Evolutionary conservation across 768 basidiomycete species (phyloP), one percentile per base, ranked within the genome.

Genomic region (Leccinum sublutescens): DNA sequence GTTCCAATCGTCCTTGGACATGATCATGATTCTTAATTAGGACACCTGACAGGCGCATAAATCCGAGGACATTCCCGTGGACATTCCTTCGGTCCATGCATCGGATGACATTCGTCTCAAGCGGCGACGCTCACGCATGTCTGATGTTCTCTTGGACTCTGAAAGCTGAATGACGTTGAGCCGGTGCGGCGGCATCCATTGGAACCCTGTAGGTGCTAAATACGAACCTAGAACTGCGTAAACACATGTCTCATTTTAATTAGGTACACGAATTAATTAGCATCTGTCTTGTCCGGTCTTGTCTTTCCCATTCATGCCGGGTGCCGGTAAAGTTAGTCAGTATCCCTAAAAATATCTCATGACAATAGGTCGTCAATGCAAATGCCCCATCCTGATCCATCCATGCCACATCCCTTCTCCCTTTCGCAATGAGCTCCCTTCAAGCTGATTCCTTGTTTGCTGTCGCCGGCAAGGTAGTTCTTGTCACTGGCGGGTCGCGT

Each of bases 401-500:
- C 36, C 47, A 52, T 40, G 38, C 17, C 17, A 40, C 17, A 40
- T 40, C n/a, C 10, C 19, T n/a, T 43, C n/a, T 12, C 31, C 19
- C 14, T 34, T 47, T 52, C 53, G 62, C 36, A 36, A 81, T 80
- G 80, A 68, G 60, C 60, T 72, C 75, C 15, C 71, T 78, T 40
- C 65, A 77, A 54, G 62, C 65, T 3, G 60, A 70, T 14, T 74
- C 72, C 36, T 67, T 83, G 17, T 87, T 86, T 66, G 64, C 75
- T 60, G 84, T 87, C 57, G 68, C 77, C 34, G 81, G 74, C 25
- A 83, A 80, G 59, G 76, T 82, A 15, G 84, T 86, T 5, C 75
- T 89, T 23, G 78, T 87, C 40, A 87, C 86, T 4, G 88, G 88
- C 7, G 88, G 87, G 11, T 84, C 82, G 29, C 75, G 84, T 58